Base-by-base conservation (phyloP, 2,329 filamentous ascomycete genomes). In the Bipolaris victoriae region DNA sequence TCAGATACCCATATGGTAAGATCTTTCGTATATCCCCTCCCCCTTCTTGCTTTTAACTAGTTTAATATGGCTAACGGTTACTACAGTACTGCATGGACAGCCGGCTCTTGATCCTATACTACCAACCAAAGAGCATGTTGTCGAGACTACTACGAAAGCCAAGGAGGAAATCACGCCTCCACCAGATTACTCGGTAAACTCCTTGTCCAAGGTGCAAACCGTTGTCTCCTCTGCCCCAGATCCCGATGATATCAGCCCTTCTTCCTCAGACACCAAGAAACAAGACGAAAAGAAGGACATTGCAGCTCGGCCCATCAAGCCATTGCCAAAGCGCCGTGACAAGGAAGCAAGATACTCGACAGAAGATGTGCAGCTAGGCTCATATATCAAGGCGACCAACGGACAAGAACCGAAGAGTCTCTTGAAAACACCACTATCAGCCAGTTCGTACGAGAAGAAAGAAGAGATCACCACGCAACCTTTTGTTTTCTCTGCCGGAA, bases 161-260 rank as follows among this genome's bases (percentile, higher is more conserved):
- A 18, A 49, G n/a, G 24, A 49, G 36, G 24, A 41, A 16, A 41
- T 29, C 5, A 49, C 47, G 18, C 47, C 47, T 40, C 47, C 47
- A n/a, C 47, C 47, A 5, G 15, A 9, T 9, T 33, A 22, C 16
- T 31, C 37, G 3, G 24, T 29, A n/a, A 31, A 31, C 13, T 39
- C 47, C 16, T 7, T 16, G 10, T 29, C 26, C n/a, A 46, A 20
- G 18, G 43, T 20, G 43, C 43, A 46, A 10, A 20, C 26, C 9
- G 18, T 46, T 18, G 16, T 35, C 3, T 46, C 44, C 2, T 33
- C 43, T 22, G 29, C 26, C 4, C 36, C 16, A 29, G 26, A 29
- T 29, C 26, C 7, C 26, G 7, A 29, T 10, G 26, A 10, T 29
- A 29, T 29, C 26, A 29, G 26, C 11, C 18, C 39, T 41, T 15